Evolutionary conservation across 441 rosid species (phyloP).

Genomic region (Pelargonium myrrhifolium): DNA sequence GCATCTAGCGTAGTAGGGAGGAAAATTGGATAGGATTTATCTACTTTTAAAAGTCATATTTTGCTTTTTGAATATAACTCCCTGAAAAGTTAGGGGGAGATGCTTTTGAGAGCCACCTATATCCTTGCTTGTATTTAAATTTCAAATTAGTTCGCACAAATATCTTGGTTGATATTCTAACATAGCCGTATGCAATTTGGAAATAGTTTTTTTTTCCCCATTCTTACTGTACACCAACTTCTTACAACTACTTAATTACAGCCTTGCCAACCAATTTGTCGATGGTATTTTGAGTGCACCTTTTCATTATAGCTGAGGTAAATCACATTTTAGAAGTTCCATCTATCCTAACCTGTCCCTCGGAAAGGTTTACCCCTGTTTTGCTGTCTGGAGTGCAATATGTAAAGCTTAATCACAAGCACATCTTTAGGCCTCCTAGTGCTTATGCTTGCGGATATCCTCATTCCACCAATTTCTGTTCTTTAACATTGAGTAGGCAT

Average conservation of each 20-base stretch:
- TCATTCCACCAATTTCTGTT: too few relatives aligned
- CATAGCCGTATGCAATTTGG: too few relatives aligned
- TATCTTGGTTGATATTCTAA: too few relatives aligned
- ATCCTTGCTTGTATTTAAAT: too few relatives aligned
- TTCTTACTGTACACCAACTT: too few relatives aligned
- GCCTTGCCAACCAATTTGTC: neutral
- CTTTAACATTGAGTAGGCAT: too few relatives aligned
- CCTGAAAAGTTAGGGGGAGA: neutral
- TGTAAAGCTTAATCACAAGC: neutral
- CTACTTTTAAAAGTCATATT: neutral
- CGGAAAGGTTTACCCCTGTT: neutral
- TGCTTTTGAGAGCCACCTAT: neutral
- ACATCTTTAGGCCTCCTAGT: too few relatives aligned
- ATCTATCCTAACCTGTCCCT: neutral
- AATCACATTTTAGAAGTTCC: neutral
- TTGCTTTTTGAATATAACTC: neutral
- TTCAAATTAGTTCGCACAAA: too few relatives aligned
- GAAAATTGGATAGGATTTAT: neutral
- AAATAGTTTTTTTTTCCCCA: too few relatives aligned
- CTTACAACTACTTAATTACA: too few relatives aligned
- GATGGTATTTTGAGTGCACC: neutral
- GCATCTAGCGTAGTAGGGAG: neutral
- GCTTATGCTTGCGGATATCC: too few relatives aligned
- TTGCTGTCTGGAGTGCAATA: neutral
- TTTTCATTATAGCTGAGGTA: neutral